These are phyloP conservation scores for Trypanosoma melophagium DNA, from an alignment of 208 protist genomes.

Conservation along the genomic window DNA sequence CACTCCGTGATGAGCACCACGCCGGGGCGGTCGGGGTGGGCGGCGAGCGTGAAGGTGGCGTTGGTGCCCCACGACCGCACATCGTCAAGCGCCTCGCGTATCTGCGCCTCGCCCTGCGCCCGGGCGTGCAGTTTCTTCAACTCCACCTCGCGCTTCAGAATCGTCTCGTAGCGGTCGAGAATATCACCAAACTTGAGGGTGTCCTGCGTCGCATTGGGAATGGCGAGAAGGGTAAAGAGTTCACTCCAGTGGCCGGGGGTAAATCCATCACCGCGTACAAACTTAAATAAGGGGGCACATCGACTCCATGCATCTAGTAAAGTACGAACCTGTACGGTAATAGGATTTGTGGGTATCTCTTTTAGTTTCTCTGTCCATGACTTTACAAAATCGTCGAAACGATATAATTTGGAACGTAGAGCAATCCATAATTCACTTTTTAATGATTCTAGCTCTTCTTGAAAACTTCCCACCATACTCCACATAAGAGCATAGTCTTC, in stretches of 20 bases:
- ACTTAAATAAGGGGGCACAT: constrained; percentile 89
- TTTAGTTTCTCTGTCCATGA: constrained; percentile 91
- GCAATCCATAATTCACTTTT: constrained; percentile 91
- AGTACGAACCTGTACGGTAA: constrained; percentile 86
- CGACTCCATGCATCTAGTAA: constrained; percentile 86
- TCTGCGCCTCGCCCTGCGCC: constrained; percentile 95
- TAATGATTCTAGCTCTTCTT: constrained; percentile 78
- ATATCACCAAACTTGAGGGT: constrained; percentile 92
- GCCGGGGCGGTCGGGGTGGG: constrained; percentile 69
- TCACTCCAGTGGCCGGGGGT: constrained; percentile 94
- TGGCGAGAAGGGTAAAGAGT: constrained; percentile 88
- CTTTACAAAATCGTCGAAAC: constrained; percentile 95
- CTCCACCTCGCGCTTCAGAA: constrained; percentile 73
- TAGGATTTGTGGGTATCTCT: constrained; percentile 68
- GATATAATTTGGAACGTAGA: constrained; percentile 91
- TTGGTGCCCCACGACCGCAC: constrained; percentile 91
- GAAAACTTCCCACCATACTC: constrained; percentile 86
- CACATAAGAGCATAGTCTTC: constrained; percentile 84
- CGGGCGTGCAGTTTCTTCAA: constrained; percentile 94
- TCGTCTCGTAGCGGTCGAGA: constrained; percentile 67
- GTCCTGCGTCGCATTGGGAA: constrained; percentile 83
- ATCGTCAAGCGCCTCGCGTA: constrained; percentile 95
- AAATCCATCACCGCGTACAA: constrained; percentile 95
- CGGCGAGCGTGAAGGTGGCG: constrained; percentile 80
- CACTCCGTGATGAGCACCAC: constrained; percentile 96